Base-by-base conservation (phyloP, 2,329 filamentous ascomycete species). In the Botrytis elliptica region DNA sequence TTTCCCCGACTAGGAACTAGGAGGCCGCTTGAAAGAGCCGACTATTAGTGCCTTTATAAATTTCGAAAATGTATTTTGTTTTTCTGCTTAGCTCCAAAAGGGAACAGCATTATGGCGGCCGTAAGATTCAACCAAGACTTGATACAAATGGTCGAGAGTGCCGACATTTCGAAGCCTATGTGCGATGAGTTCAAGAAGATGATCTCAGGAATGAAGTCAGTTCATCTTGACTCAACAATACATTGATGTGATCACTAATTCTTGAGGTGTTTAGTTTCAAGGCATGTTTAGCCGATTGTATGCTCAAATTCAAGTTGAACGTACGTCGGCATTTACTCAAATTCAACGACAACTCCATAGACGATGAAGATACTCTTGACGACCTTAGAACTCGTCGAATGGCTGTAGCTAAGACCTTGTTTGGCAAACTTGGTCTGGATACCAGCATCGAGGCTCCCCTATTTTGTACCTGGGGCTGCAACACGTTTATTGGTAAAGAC, bases 101-200 rank as follows among this genome's bases (percentile, higher is more conserved):
- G 52, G 63, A 55, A 68, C 42, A 44, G 40, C n/a, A 72, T 20
- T 6, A 72, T 71, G 69, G 59, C 69, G 62, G 33, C 65, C 4
- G 36, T 40, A 57, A 44, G 55, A n/a, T 49, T 70, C n/a, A 73
- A 70, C 36, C 33, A 68, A 63, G 49, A 71, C 10, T 33, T 74
- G 36, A 66, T 73, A 42, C 29, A 42, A 36, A 38, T 70, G 25
- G 86, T 87, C n/a, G 85, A 83, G 75, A 82, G 82, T 52, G 55
- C 44, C 63, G 71, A 70, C 25, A 22, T 73, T 55, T 7, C 49
- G 42, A 42, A 29, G 36, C 71, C 71, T 25, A 70, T 69, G 65
- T 73, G 71, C 44, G 72, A 77, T 20, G 78, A 78, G 65, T 78
- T 74, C 64, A 75, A 74, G 44, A 77, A 76, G 46, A 79, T 79